Percentiles rank a stretch among this genome's conserved stretches.
phyloP scores from a whole-genome alignment of 2,329 filamentous ascomycete genomes.

The Pseudogymnoascus sp. region DNA sequence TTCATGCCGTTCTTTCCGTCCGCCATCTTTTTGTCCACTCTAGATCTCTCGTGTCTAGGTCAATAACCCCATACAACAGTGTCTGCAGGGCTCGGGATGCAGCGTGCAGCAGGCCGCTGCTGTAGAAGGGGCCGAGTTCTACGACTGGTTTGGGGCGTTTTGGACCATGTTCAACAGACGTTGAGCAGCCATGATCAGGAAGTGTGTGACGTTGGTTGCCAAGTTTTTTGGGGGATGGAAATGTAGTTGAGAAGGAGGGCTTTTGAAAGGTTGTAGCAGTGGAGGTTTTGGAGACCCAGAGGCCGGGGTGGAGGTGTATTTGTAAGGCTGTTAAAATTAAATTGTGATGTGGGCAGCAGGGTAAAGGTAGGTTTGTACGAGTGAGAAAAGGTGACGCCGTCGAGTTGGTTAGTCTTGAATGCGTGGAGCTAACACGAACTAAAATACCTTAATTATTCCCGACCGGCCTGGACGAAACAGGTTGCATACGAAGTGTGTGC shows the following conservation, averaged over 20 bases:
- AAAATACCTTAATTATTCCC: slow-evolving; percentile 8
- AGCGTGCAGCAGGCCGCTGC: slow-evolving; percentile 1
- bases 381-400: slow-evolving; percentile 7
- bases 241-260: background rate
- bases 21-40: background rate
- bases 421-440: background rate
- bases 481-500: background rate
- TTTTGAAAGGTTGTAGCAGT: background rate
- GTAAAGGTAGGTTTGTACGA: slow-evolving; percentile 5
- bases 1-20: slow-evolving; percentile 7
- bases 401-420: background rate
- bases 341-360: slow-evolving; percentile 8
- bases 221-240: background rate
- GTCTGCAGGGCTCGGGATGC: background rate
- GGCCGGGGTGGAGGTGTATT: slow-evolving; percentile 1
- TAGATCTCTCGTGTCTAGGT: background rate
- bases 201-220: background rate
- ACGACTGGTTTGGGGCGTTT: slow-evolving; percentile 5
- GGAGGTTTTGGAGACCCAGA: background rate
- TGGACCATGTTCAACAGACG: slow-evolving; percentile 8
- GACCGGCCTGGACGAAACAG: slow-evolving; percentile 3
- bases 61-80: slow-evolving; percentile 9
- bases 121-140: slow-evolving; percentile 6
- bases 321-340: background rate
- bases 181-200: slow-evolving; percentile 9